Conservation (phyloP, 169 alveolate genomes). For the Cryptosporidium ryanae region DNA sequence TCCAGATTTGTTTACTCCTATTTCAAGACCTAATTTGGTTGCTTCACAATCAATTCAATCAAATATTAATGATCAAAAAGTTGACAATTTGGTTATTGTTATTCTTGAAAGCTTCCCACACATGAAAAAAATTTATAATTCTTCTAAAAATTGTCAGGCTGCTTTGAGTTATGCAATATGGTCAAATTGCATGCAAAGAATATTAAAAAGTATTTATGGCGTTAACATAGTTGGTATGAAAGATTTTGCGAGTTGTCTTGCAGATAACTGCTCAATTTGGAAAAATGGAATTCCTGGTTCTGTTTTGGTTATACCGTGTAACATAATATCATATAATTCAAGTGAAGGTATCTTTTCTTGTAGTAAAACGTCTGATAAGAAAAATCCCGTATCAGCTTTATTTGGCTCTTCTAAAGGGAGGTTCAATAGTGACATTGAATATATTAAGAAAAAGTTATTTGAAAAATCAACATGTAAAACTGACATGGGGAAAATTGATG, state of each 20-base stretch:
- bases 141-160: constrained; percentile 67
- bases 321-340: constrained; percentile 4
- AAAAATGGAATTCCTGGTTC: background rate
- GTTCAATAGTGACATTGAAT: constrained; percentile 34
- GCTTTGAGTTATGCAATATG: constrained; percentile 63
- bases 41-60: background rate
- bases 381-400: constrained; percentile 17
- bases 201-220: constrained; percentile 39
- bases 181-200: constrained; percentile 61
- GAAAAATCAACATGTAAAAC: background rate
- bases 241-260: background rate
- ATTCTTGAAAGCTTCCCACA: constrained; percentile 63
- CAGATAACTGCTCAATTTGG: constrained; percentile 5
- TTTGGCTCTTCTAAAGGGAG: constrained; percentile 24
- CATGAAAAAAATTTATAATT: constrained; percentile 56
- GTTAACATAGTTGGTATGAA: background rate
- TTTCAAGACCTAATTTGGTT: constrained; percentile 20
- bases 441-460: background rate
- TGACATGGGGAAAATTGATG: background rate
- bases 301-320: constrained; percentile 57
- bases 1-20: constrained; percentile 69
- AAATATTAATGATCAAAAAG: no score
- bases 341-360: background rate
- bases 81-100: constrained; percentile 11
- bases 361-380: background rate